phyloP scores from a whole-genome alignment of 257 asterid genomes.

The Primulina eburnea region DNA sequence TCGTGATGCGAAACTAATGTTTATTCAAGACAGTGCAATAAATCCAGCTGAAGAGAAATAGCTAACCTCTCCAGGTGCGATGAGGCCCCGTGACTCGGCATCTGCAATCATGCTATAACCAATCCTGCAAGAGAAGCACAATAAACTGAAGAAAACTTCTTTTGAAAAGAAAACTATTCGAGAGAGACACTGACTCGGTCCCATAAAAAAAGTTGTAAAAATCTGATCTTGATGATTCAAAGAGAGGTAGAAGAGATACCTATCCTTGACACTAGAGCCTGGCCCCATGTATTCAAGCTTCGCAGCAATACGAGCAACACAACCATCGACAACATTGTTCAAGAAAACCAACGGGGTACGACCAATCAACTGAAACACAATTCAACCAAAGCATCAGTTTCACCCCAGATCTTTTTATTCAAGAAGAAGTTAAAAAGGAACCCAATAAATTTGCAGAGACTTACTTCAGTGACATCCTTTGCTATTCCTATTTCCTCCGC shows the following conservation, averaged over 20 bases:
- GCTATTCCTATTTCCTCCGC: constrained; percentile 61
- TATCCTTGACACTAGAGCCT: constrained; percentile 97
- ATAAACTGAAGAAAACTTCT: background rate
- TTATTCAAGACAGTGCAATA: no score
- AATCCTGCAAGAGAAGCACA: constrained; percentile 48
- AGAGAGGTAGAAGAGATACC: constrained; percentile 40
- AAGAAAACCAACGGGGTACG: constrained; percentile 91
- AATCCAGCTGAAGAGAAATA: background rate
- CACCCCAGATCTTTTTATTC: no score
- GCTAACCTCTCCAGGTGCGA: constrained; percentile 80
- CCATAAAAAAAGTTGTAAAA: background rate
- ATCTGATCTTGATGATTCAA: constrained; percentile 2
- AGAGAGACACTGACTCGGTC: background rate
- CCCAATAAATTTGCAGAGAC: constrained; percentile 29
- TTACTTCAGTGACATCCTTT: constrained; percentile 89
- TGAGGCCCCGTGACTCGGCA: constrained; percentile 80
- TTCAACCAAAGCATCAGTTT: constrained; percentile 1
- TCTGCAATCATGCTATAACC: constrained; percentile 93
- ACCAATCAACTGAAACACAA: constrained; percentile 74
- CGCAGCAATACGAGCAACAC: constrained; percentile 93
- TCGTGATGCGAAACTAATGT: background rate
- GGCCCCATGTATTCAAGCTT: constrained; percentile 98
- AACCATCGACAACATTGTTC: constrained; percentile 84
- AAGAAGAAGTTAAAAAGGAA: background rate
- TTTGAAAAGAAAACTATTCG: no score